These are phyloP conservation scores for Ustilago nuda DNA, from an alignment of 1,284 basidiomycete genomes.

Conservation along the genomic window DNA sequence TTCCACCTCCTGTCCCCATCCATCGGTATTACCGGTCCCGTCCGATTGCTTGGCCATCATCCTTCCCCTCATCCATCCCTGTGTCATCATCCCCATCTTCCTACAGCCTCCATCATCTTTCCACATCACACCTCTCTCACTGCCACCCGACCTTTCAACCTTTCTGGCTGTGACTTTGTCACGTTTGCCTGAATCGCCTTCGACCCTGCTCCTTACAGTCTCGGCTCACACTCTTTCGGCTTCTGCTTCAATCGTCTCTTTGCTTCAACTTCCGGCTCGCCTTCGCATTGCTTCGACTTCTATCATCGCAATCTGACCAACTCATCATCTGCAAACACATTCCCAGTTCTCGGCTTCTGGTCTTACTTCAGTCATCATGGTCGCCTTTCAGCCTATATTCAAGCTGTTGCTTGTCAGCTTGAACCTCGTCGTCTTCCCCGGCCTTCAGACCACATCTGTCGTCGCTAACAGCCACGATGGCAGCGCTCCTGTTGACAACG, in stretches of 20 bases:
- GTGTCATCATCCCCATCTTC: neutral
- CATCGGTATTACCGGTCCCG: neutral
- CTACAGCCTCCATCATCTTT: neutral
- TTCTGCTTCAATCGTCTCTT: neutral
- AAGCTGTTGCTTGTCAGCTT: constrained; percentile 47
- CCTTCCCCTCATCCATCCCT: constrained; percentile 12
- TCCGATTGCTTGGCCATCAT: constrained; percentile 1
- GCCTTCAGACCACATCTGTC: constrained; percentile 1
- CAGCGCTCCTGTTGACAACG: constrained; percentile 13
- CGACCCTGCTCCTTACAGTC: neutral
- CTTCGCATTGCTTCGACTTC: neutral
- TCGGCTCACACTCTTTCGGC: constrained; percentile 28
- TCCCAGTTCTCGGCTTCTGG: neutral
- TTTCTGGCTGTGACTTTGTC: neutral
- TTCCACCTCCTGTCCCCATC: neutral
- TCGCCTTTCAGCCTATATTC: constrained; percentile 30
- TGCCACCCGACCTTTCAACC: neutral
- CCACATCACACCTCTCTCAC: constrained; percentile 2
- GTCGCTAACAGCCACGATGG: neutral
- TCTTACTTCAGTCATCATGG: constrained; percentile 19
- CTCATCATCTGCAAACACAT: neutral
- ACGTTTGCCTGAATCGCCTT: neutral
- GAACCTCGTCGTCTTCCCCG: constrained; percentile 23
- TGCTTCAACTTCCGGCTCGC: neutral
- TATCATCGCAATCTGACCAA: neutral